Evolutionary conservation across 75 land plant species (phyloP).

Genomic region (Chamaecyparis obtusa): DNA sequence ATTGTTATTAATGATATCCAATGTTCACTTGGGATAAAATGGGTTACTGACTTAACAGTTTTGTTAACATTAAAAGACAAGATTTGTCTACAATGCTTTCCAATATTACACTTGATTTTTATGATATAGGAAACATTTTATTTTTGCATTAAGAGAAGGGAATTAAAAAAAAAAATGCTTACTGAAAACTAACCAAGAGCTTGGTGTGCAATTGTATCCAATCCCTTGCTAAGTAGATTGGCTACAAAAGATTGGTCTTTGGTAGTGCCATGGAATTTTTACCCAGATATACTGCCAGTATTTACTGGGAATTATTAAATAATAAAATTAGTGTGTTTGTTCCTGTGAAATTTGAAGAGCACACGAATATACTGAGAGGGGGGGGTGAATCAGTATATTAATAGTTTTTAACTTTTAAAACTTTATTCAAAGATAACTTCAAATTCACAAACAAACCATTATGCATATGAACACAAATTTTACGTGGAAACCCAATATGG

Average conservation of each 20-base stretch:
- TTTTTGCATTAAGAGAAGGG: not conserved
- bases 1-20: not conserved
- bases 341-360: too few relatives aligned
- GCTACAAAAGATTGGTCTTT: not conserved
- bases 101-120: not conserved
- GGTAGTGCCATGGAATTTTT: not conserved
- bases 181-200: not conserved
- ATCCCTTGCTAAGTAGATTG: not conserved
- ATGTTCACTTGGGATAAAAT: not conserved
- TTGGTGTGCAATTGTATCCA: not conserved
- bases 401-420: too few relatives aligned
- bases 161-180: not conserved
- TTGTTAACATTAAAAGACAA: not conserved
- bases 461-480: too few relatives aligned
- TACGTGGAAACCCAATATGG: too few relatives aligned
- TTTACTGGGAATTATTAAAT: not conserved
- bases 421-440: too few relatives aligned
- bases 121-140: not conserved
- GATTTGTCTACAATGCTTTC: not conserved
- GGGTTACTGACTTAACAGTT: not conserved
- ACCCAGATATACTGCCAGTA: not conserved
- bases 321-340: not conserved
- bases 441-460: too few relatives aligned
- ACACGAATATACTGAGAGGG: too few relatives aligned
- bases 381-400: too few relatives aligned